These are phyloP conservation scores for Aegilops longissima DNA, from an alignment of 176 grass and related monocot species.

Conservation along the genomic window DNA sequence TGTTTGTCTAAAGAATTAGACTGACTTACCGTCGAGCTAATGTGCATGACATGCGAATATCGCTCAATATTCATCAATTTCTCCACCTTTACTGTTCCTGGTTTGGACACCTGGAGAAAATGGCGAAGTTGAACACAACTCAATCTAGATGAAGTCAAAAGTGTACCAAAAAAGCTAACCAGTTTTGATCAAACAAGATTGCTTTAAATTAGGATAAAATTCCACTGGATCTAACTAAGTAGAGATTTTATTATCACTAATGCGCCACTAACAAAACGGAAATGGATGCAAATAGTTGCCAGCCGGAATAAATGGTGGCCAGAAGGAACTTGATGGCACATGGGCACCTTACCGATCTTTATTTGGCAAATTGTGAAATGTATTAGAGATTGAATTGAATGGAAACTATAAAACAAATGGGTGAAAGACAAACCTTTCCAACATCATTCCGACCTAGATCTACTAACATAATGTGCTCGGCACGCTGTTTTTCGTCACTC, in stretches of 20 bases:
- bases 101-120: conserved; percentile 66
- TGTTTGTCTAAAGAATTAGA: background rate
- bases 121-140: background rate
- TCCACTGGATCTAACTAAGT: background rate
- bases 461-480: conserved; percentile 93
- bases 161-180: background rate
- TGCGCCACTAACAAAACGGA: background rate
- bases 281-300: background rate
- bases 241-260: background rate
- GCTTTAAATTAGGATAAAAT: background rate
- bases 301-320: background rate
- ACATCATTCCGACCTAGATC: conserved; percentile 96
- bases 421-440: conserved; percentile 51
- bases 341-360: background rate
- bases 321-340: background rate
- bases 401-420: background rate
- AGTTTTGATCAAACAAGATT: background rate
- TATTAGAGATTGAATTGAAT: background rate
- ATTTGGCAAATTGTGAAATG: conserved; percentile 3
- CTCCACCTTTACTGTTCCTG: conserved; percentile 82
- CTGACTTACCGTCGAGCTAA: conserved; percentile 81
- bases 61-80: conserved; percentile 91
- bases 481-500: conserved; percentile 84
- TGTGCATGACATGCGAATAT: conserved; percentile 98
- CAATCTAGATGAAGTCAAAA: background rate